Base-by-base conservation (phyloP, 179 eudicot species). In the Beta macrorhiza region DNA sequence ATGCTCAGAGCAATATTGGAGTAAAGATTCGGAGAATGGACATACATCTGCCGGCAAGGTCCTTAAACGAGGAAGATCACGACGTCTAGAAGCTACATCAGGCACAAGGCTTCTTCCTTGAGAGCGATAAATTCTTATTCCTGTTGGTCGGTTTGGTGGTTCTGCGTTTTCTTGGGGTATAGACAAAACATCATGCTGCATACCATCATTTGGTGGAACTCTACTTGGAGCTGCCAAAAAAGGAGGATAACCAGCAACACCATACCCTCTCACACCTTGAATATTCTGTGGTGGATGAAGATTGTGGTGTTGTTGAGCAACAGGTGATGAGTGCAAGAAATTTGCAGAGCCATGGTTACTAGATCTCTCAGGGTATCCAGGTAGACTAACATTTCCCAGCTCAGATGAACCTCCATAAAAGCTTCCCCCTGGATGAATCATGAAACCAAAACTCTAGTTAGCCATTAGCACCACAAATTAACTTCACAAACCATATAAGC, bases 11-110 rank as follows among this genome's bases (percentile, higher is more conserved):
- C 63, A 71, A 10, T 29, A n/a, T 52, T 77, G 14, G 10, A 64
- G 67, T 20, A 3, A n/a, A 52, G 8, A 11, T 51, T 49, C n/a
- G 69, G 61, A 63, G 55, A 51, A 19, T 80, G 42, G 69, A 83
- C 78, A 76, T 89, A 95, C 99, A 84, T 95, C 99, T 67, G 87
- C 90, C 55, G 86, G 97, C 69, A 95, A 85, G 80, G 86, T 82
- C 84, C 93, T 89, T 77, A 93, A 80, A 71, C 88, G 91, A 76
- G 97, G 98, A 85, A 92, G 79, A 78, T 86, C 84, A 44, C 86
- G 95, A 63, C 87, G 93, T 86, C 99, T 91, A 47, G 89, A 76
- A 87, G 86, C 84, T 62, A 85, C 81, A 49, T 88, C 99, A 81
- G 89, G 84, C 49, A 85, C 68, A 76, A 79, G 56, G 65, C 85